phyloP scores from a whole-genome alignment of 1,139 yeast genomes.

The Kodamaea sp. region DNA sequence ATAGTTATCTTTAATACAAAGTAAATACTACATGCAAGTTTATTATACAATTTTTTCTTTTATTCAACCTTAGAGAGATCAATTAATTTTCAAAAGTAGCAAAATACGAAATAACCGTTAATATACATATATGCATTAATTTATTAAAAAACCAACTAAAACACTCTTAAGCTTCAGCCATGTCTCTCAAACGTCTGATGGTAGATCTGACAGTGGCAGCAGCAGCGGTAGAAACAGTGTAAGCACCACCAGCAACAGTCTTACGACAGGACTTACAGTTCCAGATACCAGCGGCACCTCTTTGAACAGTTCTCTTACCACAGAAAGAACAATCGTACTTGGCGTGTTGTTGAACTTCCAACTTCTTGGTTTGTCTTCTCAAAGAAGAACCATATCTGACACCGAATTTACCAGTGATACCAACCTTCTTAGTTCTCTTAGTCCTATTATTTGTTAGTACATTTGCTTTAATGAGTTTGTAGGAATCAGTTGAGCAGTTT shows the following conservation, averaged over 20 bases:
- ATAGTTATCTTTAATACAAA: too few relatives aligned
- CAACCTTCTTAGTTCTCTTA: constrained; percentile 99
- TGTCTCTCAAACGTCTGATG: constrained; percentile 99
- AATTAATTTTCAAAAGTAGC: too few relatives aligned
- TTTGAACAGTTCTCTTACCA: constrained; percentile 97
- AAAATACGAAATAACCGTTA: background rate
- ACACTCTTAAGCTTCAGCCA: constrained; percentile 87
- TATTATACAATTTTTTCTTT: constrained; percentile 7
- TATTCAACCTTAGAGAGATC: too few relatives aligned
- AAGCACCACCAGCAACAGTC: constrained; percentile 99
- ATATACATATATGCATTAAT: constrained; percentile 6
- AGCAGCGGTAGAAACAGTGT: constrained; percentile 98
- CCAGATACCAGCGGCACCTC: constrained; percentile 99
- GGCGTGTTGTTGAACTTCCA: constrained; percentile 98
- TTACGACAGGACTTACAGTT: constrained; percentile 88
- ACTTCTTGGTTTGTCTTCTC: constrained; percentile 99
- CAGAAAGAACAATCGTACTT: constrained; percentile 99
- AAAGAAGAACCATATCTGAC: constrained; percentile 99
- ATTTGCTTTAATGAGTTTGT: background rate
- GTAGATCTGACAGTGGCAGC: constrained; percentile 99
- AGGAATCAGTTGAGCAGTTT: background rate
- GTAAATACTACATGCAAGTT: constrained; percentile 4
- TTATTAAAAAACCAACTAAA: constrained; percentile 13
- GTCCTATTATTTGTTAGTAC: constrained; percentile 67
- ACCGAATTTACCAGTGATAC: constrained; percentile 99